phyloP scores from a whole-genome alignment of 306 rosid species.

The cucumber (Cucumis sativus) region Cucumber_9930_V3 NC_026656.2:1632501-1633000 shows the following conservation, averaged over 20 bases:
- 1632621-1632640: neutral
- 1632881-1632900: constrained; percentile 1
- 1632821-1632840: constrained; percentile 26
- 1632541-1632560: neutral
- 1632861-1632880: constrained; percentile 21
- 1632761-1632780: constrained; percentile 45
- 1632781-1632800: constrained; percentile 31
- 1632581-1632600: neutral
- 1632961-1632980: neutral
- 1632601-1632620: neutral
- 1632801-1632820: constrained; percentile 42
- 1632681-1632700: neutral
- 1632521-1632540: neutral
- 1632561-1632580: neutral
- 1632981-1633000: constrained; percentile 8
- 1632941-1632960: neutral
- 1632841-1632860: constrained; percentile 16
- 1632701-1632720: neutral
- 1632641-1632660: neutral
- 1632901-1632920: neutral
- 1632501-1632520: neutral
- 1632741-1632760: constrained; percentile 30
- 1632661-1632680: neutral
- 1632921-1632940: neutral
- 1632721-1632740: neutral